Conservation (phyloP, 176 grass and related monocot genomes). For the Raddia distichophylla region DNA sequence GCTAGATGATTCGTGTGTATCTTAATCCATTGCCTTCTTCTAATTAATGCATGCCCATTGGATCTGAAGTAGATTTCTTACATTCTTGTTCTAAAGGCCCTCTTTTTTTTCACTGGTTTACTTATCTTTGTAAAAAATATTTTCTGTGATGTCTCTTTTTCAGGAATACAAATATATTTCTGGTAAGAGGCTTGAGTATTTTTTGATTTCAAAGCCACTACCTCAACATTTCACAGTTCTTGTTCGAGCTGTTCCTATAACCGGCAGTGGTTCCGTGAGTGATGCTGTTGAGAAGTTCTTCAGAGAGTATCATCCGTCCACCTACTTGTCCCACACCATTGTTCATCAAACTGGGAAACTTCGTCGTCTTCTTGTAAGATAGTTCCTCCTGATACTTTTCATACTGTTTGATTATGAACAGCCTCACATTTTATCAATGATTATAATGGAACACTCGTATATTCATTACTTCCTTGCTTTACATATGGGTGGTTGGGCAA, state of each 20-base stretch:
- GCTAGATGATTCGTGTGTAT: constrained; percentile 21
- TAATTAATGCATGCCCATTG: constrained; percentile 6
- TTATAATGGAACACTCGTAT: constrained; percentile 14
- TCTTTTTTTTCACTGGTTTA: constrained; percentile 15
- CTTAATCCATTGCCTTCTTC: neutral
- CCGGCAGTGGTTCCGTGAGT: constrained; percentile 59
- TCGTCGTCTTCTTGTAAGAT: constrained; percentile 74
- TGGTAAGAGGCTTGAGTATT: constrained; percentile 78
- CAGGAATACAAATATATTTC: constrained; percentile 94
- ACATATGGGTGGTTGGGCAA: neutral
- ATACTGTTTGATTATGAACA: constrained; percentile 14
- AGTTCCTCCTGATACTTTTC: constrained; percentile 24
- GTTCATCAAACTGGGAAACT: constrained; percentile 89
- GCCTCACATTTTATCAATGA: neutral
- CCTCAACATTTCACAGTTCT: constrained; percentile 85
- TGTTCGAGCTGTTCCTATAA: constrained; percentile 83
- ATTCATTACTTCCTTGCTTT: neutral
- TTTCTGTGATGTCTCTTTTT: constrained; percentile 13
- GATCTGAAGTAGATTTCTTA: neutral
- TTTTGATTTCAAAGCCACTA: constrained; percentile 71
- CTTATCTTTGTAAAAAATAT: constrained; percentile 25
- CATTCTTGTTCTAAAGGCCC: constrained; percentile 6
- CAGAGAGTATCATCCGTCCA: constrained; percentile 79
- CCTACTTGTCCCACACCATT: constrained; percentile 67
- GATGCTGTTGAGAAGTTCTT: constrained; percentile 84